Conservation (phyloP, 331 rosid species). For the Saraca asoca region DNA sequence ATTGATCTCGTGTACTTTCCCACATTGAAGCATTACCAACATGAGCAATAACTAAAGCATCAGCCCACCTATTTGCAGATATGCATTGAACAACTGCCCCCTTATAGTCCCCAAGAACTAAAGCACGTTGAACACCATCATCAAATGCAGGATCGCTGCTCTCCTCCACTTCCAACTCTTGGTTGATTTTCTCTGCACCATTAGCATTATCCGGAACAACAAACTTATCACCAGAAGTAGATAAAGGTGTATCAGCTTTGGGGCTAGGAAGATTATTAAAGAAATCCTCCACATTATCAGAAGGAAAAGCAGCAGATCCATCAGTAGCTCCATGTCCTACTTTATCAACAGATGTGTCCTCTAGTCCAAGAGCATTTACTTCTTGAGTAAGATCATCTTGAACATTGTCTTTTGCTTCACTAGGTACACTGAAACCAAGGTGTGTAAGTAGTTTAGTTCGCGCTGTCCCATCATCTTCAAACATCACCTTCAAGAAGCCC, state of each 20-base stretch:
- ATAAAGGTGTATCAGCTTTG: slow-evolving; percentile 78
- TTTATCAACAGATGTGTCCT: slow-evolving; percentile 55
- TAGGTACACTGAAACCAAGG: slow-evolving; percentile 80
- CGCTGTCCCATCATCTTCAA: slow-evolving; percentile 97
- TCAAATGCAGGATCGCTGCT: slow-evolving; percentile 76
- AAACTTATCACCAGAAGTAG: slow-evolving; percentile 63
- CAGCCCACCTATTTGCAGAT: slow-evolving; percentile 86
- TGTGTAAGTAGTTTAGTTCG: slow-evolving; percentile 84
- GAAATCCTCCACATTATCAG: slow-evolving; percentile 95
- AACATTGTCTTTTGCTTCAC: slow-evolving; percentile 59
- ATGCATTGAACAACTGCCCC: slow-evolving; percentile 90
- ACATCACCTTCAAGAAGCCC: slow-evolving; percentile 96
- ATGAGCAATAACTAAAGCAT: slow-evolving; percentile 96
- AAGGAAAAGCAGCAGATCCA: slow-evolving; percentile 51
- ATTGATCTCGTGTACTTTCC: slow-evolving; percentile 93
- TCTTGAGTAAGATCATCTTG: slow-evolving; percentile 70
- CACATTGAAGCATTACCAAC: slow-evolving; percentile 85
- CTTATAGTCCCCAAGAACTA: slow-evolving; percentile 93
- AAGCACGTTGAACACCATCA: slow-evolving; percentile 87
- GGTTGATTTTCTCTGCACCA: slow-evolving; percentile 59
- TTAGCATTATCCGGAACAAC: slow-evolving; percentile 46
- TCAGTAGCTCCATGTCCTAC: slow-evolving; percentile 48
- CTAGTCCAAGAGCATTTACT: slow-evolving; percentile 64
- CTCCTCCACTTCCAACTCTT: slow-evolving; percentile 67
- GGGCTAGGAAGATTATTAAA: slow-evolving; percentile 98